Evolutionary conservation across 129 eudicot genomes (phyloP).

Genomic region (Helianthus annuus): DNA sequence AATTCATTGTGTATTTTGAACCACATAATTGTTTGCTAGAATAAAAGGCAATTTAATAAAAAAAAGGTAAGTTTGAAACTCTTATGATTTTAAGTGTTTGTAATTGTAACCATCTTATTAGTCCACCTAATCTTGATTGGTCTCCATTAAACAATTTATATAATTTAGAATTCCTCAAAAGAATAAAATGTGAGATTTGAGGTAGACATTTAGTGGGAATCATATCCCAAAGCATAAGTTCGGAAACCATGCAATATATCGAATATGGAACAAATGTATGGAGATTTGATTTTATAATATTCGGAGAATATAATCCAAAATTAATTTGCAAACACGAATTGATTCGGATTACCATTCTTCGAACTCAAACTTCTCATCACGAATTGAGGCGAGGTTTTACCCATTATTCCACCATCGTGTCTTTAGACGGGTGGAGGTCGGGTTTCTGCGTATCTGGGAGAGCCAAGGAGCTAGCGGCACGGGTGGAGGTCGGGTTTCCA

Average conservation of each 20-base stretch:
- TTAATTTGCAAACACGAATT: not conserved
- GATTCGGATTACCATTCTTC: not conserved
- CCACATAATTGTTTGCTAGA: not conserved
- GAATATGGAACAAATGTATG: slow-evolving; percentile 24
- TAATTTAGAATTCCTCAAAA: slow-evolving; percentile 19
- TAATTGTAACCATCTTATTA: slow-evolving; percentile 7
- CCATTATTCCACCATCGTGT: too few species aligned
- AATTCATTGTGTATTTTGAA: not conserved
- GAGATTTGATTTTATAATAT: slow-evolving; percentile 18
- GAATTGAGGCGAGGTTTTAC: too few species aligned
- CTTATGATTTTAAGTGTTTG: not conserved
- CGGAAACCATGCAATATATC: slow-evolving; percentile 9
- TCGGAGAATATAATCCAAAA: not conserved
- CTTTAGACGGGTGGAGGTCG: too few species aligned
- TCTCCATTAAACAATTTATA: slow-evolving; percentile 6
- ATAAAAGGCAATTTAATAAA: not conserved
- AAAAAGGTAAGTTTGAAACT: not conserved
- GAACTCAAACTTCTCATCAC: not conserved
- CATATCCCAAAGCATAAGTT: slow-evolving; percentile 31
- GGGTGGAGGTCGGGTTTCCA: too few species aligned
- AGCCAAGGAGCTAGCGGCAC: too few species aligned
- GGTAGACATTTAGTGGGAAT: slow-evolving; percentile 27
- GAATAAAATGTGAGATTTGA: slow-evolving; percentile 19
- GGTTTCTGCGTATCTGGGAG: too few species aligned
- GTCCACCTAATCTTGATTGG: slow-evolving; percentile 26